These are phyloP conservation scores for Boletus coccyginus DNA, from an alignment of 768 basidiomycete species.

Conservation along the genomic window DNA sequence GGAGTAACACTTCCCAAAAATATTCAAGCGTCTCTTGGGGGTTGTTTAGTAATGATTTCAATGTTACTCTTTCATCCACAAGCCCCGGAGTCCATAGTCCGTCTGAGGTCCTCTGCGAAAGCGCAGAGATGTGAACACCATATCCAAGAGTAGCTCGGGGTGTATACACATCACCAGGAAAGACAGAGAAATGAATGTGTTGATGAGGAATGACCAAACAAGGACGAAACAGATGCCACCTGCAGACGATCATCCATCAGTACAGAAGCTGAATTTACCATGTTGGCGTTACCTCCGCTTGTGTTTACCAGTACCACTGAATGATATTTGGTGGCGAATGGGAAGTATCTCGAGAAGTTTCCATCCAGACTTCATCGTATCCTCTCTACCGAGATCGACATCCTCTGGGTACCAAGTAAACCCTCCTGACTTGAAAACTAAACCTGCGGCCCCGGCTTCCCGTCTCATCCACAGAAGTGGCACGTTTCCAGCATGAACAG, in stretches of 20 bases:
- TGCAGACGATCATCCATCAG: not conserved
- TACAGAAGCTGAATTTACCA: too few species aligned
- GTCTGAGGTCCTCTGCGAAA: not conserved
- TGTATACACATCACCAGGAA: not conserved
- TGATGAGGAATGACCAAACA: slow-evolving; percentile 6
- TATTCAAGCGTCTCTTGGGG: not conserved
- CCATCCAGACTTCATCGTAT: not conserved
- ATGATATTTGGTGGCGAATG: slow-evolving; percentile 7
- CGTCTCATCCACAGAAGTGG: slow-evolving; percentile 9
- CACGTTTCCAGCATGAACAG: slow-evolving; percentile 3
- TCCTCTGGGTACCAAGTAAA: slow-evolving; percentile 4
- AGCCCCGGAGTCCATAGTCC: not conserved
- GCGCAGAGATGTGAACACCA: not conserved
- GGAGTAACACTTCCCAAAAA: slow-evolving; percentile 2
- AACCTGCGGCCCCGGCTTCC: slow-evolving; percentile 4
- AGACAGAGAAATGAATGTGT: not conserved
- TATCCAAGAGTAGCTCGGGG: not conserved
- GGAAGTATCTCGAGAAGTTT: not conserved
- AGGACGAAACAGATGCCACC: not conserved
- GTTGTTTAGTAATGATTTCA: not conserved
- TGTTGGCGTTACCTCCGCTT: not conserved
- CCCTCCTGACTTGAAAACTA: not conserved
- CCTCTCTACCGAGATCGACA: not conserved
- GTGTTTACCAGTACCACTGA: slow-evolving; percentile 8
- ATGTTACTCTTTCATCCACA: not conserved